Evolutionary conservation across 129 eudicot species (phyloP).

Genomic region (Erigeron canadensis): DNA sequence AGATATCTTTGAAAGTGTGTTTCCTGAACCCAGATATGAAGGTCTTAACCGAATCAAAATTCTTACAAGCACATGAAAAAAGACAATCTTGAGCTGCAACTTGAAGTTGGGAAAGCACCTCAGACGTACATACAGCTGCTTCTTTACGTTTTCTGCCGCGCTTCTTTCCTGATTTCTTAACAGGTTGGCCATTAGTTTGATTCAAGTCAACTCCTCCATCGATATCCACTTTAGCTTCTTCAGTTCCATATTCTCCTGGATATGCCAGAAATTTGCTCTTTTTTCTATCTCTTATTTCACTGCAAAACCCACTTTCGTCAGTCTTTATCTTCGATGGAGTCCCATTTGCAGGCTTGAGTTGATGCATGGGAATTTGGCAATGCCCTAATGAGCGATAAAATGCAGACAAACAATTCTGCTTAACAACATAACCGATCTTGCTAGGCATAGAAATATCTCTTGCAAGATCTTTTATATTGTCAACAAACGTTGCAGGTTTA

Average conservation of each 20-base stretch:
- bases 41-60: slow-evolving; percentile 36
- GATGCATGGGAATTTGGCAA: slow-evolving; percentile 48
- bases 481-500: slow-evolving; percentile 48
- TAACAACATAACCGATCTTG: slow-evolving; percentile 37
- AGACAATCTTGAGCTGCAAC: slow-evolving; percentile 47
- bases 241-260: slow-evolving; percentile 37
- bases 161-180: slow-evolving; percentile 38
- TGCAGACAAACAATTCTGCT: slow-evolving; percentile 50
- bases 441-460: slow-evolving; percentile 18
- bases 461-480: slow-evolving; percentile 40
- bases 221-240: slow-evolving; percentile 8
- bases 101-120: slow-evolving; percentile 48
- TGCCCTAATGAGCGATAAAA: slow-evolving; percentile 61
- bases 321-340: slow-evolving; percentile 27
- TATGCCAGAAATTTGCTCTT: slow-evolving; percentile 72
- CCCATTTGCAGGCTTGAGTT: slow-evolving; percentile 36
- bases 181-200: slow-evolving; percentile 12
- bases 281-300: slow-evolving; percentile 52
- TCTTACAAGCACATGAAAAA: slow-evolving; percentile 29
- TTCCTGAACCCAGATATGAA: slow-evolving; percentile 45
- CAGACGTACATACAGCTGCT: slow-evolving; percentile 37
- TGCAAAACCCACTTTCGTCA: slow-evolving; percentile 17
- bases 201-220: slow-evolving; percentile 19
- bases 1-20: slow-evolving; percentile 32
- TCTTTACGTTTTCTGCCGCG: slow-evolving; percentile 31